Percentiles rank a stretch among this genome's conserved stretches.
Conservation (phyloP, 805 yeast species). For the Huiozyma naganishii region DNA sequence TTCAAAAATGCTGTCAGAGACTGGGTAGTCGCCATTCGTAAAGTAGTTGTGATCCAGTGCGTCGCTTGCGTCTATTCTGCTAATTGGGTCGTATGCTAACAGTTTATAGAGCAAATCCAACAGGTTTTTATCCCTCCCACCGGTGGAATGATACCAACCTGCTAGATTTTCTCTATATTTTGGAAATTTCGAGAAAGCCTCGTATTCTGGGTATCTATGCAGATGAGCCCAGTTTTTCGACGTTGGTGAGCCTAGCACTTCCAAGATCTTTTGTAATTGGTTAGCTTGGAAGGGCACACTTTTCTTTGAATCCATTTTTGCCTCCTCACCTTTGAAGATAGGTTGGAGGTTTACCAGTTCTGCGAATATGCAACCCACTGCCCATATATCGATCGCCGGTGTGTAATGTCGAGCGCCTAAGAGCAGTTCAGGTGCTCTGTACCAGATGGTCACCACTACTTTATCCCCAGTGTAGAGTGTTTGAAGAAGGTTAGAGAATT, state of each 20-base stretch:
- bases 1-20: slow-evolving; percentile 69
- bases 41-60: slow-evolving; percentile 76
- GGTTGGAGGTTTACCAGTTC: slow-evolving; percentile 85
- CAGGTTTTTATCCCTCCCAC: slow-evolving; percentile 63
- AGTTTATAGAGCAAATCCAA: slow-evolving; percentile 52
- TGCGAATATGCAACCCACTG: slow-evolving; percentile 89
- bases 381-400: slow-evolving; percentile 90
- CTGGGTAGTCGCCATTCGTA: slow-evolving; percentile 47
- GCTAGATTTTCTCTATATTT: slow-evolving; percentile 44
- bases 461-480: slow-evolving; percentile 85
- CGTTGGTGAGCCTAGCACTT: slow-evolving; percentile 86
- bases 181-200: slow-evolving; percentile 51
- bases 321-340: slow-evolving; percentile 94
- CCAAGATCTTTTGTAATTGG: slow-evolving; percentile 83
- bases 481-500: slow-evolving; percentile 78
- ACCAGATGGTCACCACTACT: slow-evolving; percentile 96
- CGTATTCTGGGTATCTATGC: slow-evolving; percentile 74
- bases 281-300: slow-evolving; percentile 89
- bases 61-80: slow-evolving; percentile 65
- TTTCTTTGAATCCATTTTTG: slow-evolving; percentile 87
- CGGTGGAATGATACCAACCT: slow-evolving; percentile 79
- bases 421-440: slow-evolving; percentile 83
- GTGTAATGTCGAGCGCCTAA: slow-evolving; percentile 91
- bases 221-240: slow-evolving; percentile 70
- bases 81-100: slow-evolving; percentile 74